Conservation (phyloP, 2,329 filamentous ascomycete species). For the Clonostachys chloroleuca region DNA sequence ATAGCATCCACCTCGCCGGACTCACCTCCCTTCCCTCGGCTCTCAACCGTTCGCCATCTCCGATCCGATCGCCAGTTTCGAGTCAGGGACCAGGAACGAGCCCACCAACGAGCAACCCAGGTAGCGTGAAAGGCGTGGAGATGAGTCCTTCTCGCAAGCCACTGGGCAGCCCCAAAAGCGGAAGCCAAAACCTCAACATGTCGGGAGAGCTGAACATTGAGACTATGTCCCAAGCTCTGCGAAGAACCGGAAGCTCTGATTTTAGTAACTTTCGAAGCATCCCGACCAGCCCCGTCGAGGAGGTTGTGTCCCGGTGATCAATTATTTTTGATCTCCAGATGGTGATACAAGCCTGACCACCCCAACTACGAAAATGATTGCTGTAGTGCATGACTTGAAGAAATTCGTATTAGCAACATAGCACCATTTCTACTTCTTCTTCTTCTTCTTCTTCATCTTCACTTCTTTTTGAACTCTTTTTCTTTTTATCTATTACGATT, state of each 20-base stretch:
- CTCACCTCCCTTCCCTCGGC: slow-evolving; percentile 52
- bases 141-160: slow-evolving; percentile 58
- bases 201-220: slow-evolving; percentile 76
- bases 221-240: slow-evolving; percentile 87
- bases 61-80: slow-evolving; percentile 73
- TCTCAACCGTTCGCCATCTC: slow-evolving; percentile 70
- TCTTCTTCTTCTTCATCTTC: too few species aligned
- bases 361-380: too few species aligned
- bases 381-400: too few species aligned
- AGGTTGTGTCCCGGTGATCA: too few species aligned
- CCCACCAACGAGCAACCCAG: slow-evolving; percentile 71
- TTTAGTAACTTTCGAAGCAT: slow-evolving; percentile 53
- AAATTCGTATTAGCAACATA: too few species aligned
- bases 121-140: slow-evolving; percentile 71
- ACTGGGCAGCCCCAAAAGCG: slow-evolving; percentile 59
- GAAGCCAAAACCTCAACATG: slow-evolving; percentile 39
- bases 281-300: slow-evolving; percentile 53
- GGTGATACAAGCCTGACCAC: too few species aligned
- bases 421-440: too few species aligned
- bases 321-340: too few species aligned
- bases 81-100: slow-evolving; percentile 67
- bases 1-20: slow-evolving; percentile 66
- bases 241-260: slow-evolving; percentile 81
- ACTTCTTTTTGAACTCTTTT: not conserved
- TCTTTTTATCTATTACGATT: not conserved